These are phyloP conservation scores for Coniochaeta sp. DNA, from an alignment of 2,329 filamentous ascomycete genomes.

Conservation along the genomic window DNA sequence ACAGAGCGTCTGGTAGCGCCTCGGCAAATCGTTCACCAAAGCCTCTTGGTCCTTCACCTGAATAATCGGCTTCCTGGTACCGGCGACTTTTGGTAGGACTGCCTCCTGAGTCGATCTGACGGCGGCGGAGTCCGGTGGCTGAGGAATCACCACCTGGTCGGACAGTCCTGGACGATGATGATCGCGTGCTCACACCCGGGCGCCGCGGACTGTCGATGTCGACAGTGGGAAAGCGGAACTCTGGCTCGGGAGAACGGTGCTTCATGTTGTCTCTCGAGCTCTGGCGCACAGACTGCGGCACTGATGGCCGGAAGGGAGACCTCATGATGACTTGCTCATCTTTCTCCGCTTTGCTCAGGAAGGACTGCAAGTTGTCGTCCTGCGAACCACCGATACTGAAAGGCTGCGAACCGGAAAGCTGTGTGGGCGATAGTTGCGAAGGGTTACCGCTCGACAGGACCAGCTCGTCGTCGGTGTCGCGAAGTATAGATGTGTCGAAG, in stretches of 20 bases:
- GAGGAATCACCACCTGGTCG: conserved; percentile 12
- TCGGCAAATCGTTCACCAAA: conserved; percentile 23
- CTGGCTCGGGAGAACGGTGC: conserved; percentile 36
- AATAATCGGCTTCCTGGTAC: conserved; percentile 2
- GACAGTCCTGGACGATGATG: conserved; percentile 22
- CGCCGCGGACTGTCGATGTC: conserved; percentile 29
- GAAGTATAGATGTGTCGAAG: conserved; percentile 47
- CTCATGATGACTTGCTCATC: conserved; percentile 48
- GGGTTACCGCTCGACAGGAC: conserved; percentile 32
- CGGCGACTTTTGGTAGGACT: conserved; percentile 11
- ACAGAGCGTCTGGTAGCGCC: conserved; percentile 28
- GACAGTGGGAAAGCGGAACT: conserved; percentile 46
- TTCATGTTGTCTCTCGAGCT: conserved; percentile 16
- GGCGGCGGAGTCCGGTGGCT: conserved; percentile 7
- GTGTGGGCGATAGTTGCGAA: conserved; percentile 40
- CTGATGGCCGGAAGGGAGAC: conserved; percentile 46
- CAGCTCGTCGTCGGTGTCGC: conserved; percentile 38
- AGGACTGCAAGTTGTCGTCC: conserved; percentile 47
- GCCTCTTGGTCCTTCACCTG: conserved; percentile 6
- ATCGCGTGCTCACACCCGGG: conserved; percentile 18
- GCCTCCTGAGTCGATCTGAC: conserved; percentile 2
- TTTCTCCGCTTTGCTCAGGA: conserved; percentile 39
- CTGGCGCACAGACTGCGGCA: conserved; percentile 29
- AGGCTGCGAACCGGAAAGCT: conserved; percentile 31
- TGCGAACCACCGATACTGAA: conserved; percentile 39